Percentiles rank a stretch among this genome's conserved stretches.
Conservation (phyloP, 495 filamentous ascomycete genomes). For the Xylaria sp. region DNA sequence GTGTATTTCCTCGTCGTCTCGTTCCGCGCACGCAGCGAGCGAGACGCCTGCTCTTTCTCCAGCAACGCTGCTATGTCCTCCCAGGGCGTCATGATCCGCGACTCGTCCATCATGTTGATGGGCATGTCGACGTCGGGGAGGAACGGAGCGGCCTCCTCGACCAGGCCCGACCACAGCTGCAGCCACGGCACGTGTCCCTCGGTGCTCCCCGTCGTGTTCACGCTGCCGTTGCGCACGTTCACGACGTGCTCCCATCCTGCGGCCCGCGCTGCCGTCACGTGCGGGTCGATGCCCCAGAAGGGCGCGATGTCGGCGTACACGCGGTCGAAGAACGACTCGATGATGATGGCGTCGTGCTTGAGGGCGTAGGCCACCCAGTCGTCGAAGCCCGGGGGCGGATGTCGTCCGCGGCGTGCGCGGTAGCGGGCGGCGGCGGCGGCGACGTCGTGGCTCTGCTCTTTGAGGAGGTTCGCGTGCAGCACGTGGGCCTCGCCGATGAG, state of each 20-base stretch:
- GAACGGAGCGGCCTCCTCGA: constrained; percentile 57
- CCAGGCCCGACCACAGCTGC: constrained; percentile 59
- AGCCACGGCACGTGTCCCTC: constrained; percentile 44
- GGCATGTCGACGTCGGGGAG: constrained; percentile 72
- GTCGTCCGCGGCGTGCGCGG: constrained; percentile 64
- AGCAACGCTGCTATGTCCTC: constrained; percentile 63
- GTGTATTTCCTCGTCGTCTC: constrained; percentile 39
- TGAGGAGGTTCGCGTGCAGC: constrained; percentile 44
- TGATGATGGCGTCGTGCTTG: constrained; percentile 60
- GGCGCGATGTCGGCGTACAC: constrained; percentile 69
- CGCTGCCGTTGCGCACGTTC: constrained; percentile 58
- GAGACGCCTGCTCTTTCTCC: constrained; percentile 52
- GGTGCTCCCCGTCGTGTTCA: constrained; percentile 50
- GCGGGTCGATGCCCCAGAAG: constrained; percentile 66
- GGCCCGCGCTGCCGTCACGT: constrained; percentile 40
- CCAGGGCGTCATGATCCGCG: constrained; percentile 65
- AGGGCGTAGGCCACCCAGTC: constrained; percentile 67
- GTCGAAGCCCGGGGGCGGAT: constrained; percentile 74
- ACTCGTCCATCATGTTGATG: constrained; percentile 70
- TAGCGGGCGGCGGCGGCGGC: constrained; percentile 62
- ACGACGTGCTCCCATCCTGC: constrained; percentile 49
- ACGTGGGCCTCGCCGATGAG: constrained; percentile 48
- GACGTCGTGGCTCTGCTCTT: constrained; percentile 55
- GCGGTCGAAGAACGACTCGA: constrained; percentile 74
- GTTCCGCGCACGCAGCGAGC: constrained; percentile 43